Evolutionary conservation across 768 basidiomycete species (phyloP), one percentile per base, ranked within the genome.

Genomic region (Trametopsis cervina): DNA sequence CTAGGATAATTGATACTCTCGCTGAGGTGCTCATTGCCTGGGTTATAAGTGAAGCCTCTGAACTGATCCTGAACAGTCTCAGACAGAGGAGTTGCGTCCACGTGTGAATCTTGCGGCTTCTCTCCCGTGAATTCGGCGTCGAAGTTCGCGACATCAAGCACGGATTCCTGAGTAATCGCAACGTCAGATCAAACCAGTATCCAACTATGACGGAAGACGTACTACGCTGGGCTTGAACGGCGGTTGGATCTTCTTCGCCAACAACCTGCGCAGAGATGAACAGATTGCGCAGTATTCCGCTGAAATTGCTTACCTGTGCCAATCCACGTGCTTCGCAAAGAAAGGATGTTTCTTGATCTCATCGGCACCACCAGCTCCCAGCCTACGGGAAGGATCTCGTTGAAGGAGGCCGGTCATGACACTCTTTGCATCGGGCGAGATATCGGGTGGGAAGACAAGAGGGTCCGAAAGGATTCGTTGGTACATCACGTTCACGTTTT

Each of bases 41-140:
- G 86, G 63, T 89, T 89, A 64, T 90, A 91, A 4, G 89, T 91
- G 69, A 92, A 92, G 22, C 89, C 89, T 57, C 76, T 73, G 77
- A 98, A 98, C 64, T 94, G 91, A 59, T 93, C 91, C 64, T 99
- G 95, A 1, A 99, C 92, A 0, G 94, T 97, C 72, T 96, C 89
- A 13, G 89, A 93, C 29, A 99, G 70, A 22, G 80, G 83, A 3
- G 90, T 93, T 60, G 93, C 91, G 54, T 89, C 89, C 33, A 99
- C 95, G 46, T 98, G 93, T 1, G 91, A 94, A 66, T 99, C 95
- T 58, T 90, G 82, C 2, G 94, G 87, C 48, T 89, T 85, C 64
- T 99, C 95, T 52, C 85, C 89, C 23, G 94, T 97, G 63, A 99
- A 99, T 66, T 98, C 95, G 21, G 91, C 79, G 66, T 98, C 96